Evolutionary conservation across 2,329 filamentous ascomycete species (phyloP).

Genomic region (Clarireedia hainanense): DNA sequence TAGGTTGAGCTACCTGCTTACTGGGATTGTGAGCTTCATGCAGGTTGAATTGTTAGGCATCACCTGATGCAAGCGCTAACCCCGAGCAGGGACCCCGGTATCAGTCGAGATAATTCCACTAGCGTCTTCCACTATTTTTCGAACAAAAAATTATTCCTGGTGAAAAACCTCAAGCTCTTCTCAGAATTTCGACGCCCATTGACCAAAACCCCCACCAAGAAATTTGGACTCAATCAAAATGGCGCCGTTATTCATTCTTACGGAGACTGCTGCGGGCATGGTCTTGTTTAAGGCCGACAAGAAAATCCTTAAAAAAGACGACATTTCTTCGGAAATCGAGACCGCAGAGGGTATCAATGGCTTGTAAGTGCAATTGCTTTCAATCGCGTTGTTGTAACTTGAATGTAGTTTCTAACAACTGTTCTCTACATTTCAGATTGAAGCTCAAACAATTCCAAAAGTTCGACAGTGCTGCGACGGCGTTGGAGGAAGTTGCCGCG

Average conservation of each 20-base stretch:
- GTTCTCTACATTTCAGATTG: constrained; percentile 44
- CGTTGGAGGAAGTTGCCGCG: constrained; percentile 82
- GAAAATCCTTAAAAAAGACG: constrained; percentile 87
- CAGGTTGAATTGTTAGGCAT: neutral
- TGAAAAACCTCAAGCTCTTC: constrained; percentile 12
- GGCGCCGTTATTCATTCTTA: constrained; percentile 79
- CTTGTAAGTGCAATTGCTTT: constrained; percentile 53
- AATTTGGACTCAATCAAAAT: constrained; percentile 41
- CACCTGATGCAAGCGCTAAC: constrained; percentile 12
- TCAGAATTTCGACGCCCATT: constrained; percentile 12
- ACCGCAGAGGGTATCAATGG: constrained; percentile 79
- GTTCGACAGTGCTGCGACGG: constrained; percentile 87
- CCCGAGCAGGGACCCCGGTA: neutral
- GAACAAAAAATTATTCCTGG: constrained; percentile 19
- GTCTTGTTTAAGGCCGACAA: constrained; percentile 98
- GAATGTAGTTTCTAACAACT: constrained; percentile 16
- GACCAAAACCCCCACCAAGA: constrained; percentile 10
- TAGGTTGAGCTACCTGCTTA: neutral
- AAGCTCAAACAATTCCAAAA: constrained; percentile 97
- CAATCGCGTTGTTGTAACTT: constrained; percentile 2
- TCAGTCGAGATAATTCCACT: constrained; percentile 7
- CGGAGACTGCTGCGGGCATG: constrained; percentile 82
- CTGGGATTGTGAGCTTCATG: constrained; percentile 3
- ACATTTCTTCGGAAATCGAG: constrained; percentile 65
- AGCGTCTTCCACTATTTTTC: constrained; percentile 15